These are phyloP conservation scores for Nosema granulosis DNA, from an alignment of 371 early-diverging fungal species.

Conservation along the genomic window DNA sequence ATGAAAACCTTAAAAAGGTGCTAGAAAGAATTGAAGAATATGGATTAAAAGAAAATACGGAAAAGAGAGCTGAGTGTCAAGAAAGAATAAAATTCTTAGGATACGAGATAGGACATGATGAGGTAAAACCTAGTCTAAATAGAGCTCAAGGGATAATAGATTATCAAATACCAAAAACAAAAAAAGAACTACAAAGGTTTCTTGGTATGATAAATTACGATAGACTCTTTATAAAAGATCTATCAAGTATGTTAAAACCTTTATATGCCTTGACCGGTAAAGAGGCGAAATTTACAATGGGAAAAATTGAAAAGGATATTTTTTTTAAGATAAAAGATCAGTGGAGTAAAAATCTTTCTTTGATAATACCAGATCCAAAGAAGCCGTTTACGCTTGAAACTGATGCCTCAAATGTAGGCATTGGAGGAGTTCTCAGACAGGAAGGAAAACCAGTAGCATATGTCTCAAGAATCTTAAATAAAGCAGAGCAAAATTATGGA, in stretches of 20 bases:
- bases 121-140: neutral
- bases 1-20: slow-evolving; percentile 29
- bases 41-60: slow-evolving; percentile 20
- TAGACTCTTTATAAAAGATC: slow-evolving; percentile 20
- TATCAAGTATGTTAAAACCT: neutral
- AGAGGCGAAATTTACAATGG: neutral
- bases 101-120: neutral
- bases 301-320: neutral
- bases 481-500: neutral
- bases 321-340: neutral
- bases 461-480: slow-evolving; percentile 4
- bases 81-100: slow-evolving; percentile 47
- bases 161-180: slow-evolving; percentile 6
- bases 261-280: neutral
- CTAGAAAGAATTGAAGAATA: slow-evolving; percentile 7
- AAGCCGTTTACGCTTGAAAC: slow-evolving; percentile 2
- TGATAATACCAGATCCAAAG: neutral
- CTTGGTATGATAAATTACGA: slow-evolving; percentile 32
- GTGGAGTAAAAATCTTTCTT: neutral
- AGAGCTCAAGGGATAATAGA: neutral
- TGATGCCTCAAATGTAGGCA: slow-evolving; percentile 16
- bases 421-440: slow-evolving; percentile 5
- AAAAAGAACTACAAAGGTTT: slow-evolving; percentile 23
- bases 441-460: slow-evolving; percentile 22
- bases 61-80: slow-evolving; percentile 15